Conservation (phyloP, 306 rosid species). For the Acacia acuminata region DNA sequence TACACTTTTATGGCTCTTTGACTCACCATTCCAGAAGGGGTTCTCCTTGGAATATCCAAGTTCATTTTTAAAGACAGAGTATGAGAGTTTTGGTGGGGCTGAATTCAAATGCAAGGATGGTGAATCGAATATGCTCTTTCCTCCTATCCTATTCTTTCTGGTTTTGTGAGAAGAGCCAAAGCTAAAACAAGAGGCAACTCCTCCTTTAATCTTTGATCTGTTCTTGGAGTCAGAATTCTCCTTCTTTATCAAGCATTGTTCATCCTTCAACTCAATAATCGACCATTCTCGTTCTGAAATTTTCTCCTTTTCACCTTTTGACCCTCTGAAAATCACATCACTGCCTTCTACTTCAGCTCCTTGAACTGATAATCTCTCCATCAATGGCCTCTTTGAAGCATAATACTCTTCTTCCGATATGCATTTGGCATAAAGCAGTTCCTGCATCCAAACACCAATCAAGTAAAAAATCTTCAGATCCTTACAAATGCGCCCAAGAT, state of each 20-base stretch:
- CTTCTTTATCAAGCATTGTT: constrained; percentile 47
- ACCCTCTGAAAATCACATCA: constrained; percentile 56
- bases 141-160: constrained; percentile 59
- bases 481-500: neutral
- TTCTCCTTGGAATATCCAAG: constrained; percentile 35
- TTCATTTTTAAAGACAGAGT: constrained; percentile 27
- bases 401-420: constrained; percentile 83
- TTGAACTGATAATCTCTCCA: constrained; percentile 78
- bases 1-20: constrained; percentile 38
- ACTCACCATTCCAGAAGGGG: constrained; percentile 42
- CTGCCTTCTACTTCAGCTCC: constrained; percentile 78
- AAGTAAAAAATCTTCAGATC: neutral
- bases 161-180: constrained; percentile 54
- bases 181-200: constrained; percentile 75
- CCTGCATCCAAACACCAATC: constrained; percentile 41
- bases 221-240: constrained; percentile 56
- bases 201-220: constrained; percentile 70
- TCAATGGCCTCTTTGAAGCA: constrained; percentile 82
- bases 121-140: constrained; percentile 67
- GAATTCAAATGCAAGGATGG: constrained; percentile 18
- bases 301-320: constrained; percentile 46
- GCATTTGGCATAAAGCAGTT: constrained; percentile 83
- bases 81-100: constrained; percentile 21
- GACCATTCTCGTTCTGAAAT: constrained; percentile 80
- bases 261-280: constrained; percentile 83